Percentiles rank a stretch among this genome's conserved stretches.
Evolutionary conservation across 257 asterid genomes (phyloP).

Genomic region (Coffea eugenioides): DNA sequence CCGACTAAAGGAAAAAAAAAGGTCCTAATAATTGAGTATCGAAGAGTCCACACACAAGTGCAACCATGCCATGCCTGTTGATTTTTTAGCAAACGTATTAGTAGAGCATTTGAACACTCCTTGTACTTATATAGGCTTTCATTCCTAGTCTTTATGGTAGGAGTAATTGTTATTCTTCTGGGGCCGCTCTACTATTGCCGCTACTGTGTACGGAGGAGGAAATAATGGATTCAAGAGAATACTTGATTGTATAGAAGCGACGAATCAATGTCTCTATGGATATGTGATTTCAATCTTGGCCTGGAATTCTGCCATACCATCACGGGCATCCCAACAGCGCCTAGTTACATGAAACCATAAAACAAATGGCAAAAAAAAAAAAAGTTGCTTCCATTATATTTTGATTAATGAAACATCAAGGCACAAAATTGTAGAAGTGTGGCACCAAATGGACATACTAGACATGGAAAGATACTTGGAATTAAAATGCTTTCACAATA

Average conservation of each 20-base stretch:
- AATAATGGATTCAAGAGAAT: too few species aligned
- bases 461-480: not conserved
- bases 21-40: constrained; percentile 8
- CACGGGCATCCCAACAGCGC: not conserved
- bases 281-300: not conserved
- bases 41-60: not conserved
- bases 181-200: too few species aligned
- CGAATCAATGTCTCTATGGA: too few species aligned
- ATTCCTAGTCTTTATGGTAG: not conserved
- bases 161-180: not conserved
- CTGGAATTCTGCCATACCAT: not conserved
- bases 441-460: not conserved
- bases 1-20: not conserved
- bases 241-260: too few species aligned
- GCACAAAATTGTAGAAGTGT: not conserved
- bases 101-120: too few species aligned
- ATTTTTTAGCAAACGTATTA: not conserved
- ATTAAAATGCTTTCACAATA: not conserved
- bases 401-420: not conserved
- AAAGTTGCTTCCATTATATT: not conserved
- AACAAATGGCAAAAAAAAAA: not conserved
- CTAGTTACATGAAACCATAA: not conserved
- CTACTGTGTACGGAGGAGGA: too few species aligned
- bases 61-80: not conserved
- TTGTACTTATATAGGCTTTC: not conserved